These are phyloP conservation scores for Haplosporangium sp. DNA, from an alignment of 371 early-diverging fungal species.

Conservation along the genomic window DNA sequence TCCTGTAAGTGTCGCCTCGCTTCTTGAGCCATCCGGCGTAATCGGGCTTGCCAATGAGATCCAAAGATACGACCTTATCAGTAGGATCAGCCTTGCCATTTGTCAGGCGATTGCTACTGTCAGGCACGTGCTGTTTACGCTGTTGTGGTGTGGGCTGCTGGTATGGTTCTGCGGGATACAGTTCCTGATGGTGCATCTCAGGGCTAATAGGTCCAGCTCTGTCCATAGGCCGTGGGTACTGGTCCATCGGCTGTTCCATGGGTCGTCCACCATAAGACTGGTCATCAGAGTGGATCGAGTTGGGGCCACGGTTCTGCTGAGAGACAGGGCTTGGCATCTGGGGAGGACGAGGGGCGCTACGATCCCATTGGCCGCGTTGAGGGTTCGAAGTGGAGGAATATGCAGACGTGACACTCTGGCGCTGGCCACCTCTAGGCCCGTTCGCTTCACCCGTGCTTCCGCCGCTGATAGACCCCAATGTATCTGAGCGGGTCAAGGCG, in stretches of 20 bases:
- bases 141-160: slow-evolving; percentile 32
- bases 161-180: slow-evolving; percentile 14
- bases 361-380: slow-evolving; percentile 36
- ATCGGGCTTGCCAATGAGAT: slow-evolving; percentile 61
- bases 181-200: slow-evolving; percentile 28
- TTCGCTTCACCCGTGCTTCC: slow-evolving; percentile 35
- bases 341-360: slow-evolving; percentile 25
- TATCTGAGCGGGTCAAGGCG: slow-evolving; percentile 39
- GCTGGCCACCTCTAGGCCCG: slow-evolving; percentile 26
- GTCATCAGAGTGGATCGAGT: slow-evolving; percentile 19
- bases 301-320: slow-evolving; percentile 21
- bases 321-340: slow-evolving; percentile 30
- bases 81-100: slow-evolving; percentile 48
- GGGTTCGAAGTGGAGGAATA: slow-evolving; percentile 33
- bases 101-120: slow-evolving; percentile 35
- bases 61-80: slow-evolving; percentile 48
- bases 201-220: slow-evolving; percentile 11
- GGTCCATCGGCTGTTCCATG: slow-evolving; percentile 17
- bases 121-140: slow-evolving; percentile 40
- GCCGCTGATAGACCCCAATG: slow-evolving; percentile 43
- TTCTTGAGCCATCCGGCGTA: slow-evolving; percentile 76
- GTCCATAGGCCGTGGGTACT: slow-evolving; percentile 35
- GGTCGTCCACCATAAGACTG: slow-evolving; percentile 15
- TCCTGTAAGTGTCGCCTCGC: slow-evolving; percentile 71
- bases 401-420: slow-evolving; percentile 43